These are phyloP conservation scores for Camellia lanceoleosa DNA, from an alignment of 148 eudicot species.

Conservation along the genomic window DNA sequence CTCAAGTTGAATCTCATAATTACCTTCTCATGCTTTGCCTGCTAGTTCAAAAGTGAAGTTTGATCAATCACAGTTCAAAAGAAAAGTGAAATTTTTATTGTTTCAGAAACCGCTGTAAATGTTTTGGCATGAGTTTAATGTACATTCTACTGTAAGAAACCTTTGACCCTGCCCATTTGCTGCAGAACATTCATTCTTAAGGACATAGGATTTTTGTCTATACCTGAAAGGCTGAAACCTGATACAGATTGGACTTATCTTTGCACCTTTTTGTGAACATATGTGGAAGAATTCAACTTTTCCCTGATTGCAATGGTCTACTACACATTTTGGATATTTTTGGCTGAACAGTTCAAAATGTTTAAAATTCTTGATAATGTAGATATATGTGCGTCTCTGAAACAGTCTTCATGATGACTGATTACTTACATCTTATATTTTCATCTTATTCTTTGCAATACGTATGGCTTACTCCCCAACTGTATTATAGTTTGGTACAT, in stretches of 20 bases:
- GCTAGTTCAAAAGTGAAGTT: background rate
- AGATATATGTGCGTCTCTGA: background rate
- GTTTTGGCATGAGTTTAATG: background rate
- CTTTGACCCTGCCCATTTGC: background rate
- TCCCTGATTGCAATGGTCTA: background rate
- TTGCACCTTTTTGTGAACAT: background rate
- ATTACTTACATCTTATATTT: background rate
- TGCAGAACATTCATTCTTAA: background rate
- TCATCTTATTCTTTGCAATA: background rate
- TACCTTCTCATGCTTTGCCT: background rate
- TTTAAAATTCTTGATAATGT: background rate
- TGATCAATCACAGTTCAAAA: background rate
- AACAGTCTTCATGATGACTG: background rate
- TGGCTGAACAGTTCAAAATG: background rate
- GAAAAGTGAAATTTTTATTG: too few species aligned
- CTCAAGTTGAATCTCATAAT: constrained; percentile 7
- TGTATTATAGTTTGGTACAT: constrained; percentile 66
- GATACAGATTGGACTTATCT: background rate
- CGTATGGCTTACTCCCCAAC: background rate
- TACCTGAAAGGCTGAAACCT: constrained; percentile 8
- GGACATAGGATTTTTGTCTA: background rate
- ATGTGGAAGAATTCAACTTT: background rate
- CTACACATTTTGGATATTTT: background rate
- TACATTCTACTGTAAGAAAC: background rate
- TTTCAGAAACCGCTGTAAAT: background rate